Percentiles rank a stretch among this genome's conserved stretches.
These are phyloP conservation scores for Scytalidium lignicola DNA, from an alignment of 2,329 filamentous ascomycete genomes.

Conservation along the genomic window DNA sequence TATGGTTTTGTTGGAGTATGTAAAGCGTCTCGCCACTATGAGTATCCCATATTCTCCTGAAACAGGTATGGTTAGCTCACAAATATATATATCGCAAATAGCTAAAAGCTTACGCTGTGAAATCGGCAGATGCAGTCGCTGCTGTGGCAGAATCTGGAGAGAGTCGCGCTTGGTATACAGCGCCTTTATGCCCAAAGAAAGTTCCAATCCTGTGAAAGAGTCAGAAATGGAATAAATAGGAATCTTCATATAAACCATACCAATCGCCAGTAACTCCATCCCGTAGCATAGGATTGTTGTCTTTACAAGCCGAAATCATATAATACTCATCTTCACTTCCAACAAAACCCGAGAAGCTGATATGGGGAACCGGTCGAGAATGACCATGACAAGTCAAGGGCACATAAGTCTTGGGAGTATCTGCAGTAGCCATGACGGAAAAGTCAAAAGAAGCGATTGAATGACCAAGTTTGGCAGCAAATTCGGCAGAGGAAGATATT, in stretches of 20 bases:
- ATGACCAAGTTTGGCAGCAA: not conserved
- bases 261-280: constrained; percentile 95
- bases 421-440: constrained; percentile 21
- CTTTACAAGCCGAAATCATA: constrained; percentile 71
- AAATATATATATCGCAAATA: not conserved
- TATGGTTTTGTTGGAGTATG: constrained; percentile 87
- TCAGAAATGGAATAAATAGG: constrained; percentile 7
- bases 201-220: constrained; percentile 69
- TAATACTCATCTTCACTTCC: constrained; percentile 60
- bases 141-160: constrained; percentile 84
- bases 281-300: constrained; percentile 97
- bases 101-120: constrained; percentile 66
- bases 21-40: constrained; percentile 85
- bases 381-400: constrained; percentile 73
- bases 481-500: not conserved
- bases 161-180: constrained; percentile 91
- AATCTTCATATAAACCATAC: constrained; percentile 42
- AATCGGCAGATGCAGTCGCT: constrained; percentile 92
- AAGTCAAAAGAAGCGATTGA: not conserved
- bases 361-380: constrained; percentile 67
- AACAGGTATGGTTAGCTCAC: constrained; percentile 30
- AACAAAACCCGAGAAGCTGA: constrained; percentile 64
- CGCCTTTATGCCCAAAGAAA: constrained; percentile 96
- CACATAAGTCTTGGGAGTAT: constrained; percentile 37
- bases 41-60: constrained; percentile 93